A percentile compares a stretch with the other conserved stretches of the same genome.
Conservation (phyloP, 345 rosid genomes). For the Conringia planisiliqua region DNA sequence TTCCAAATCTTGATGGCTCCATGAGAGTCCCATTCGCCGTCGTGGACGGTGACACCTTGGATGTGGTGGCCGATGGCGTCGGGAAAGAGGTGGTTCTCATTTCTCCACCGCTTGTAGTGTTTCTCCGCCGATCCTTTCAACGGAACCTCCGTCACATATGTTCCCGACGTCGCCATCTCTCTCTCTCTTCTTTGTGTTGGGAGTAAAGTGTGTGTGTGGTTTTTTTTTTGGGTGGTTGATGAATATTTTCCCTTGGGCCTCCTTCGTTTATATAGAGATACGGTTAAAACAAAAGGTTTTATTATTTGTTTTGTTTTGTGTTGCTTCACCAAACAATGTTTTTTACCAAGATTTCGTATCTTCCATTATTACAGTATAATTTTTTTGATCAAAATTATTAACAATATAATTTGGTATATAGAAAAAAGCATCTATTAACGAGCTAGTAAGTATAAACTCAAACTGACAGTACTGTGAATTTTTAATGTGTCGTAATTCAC, state of each 20-base stretch:
- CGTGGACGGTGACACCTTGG: conserved; percentile 35
- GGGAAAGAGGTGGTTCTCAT: conserved; percentile 34
- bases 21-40: conserved; percentile 37
- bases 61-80: conserved; percentile 33
- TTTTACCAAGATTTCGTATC: neutral
- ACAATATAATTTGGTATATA: too few species aligned
- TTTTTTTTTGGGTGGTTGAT: neutral
- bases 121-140: conserved; percentile 37
- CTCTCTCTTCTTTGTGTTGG: neutral
- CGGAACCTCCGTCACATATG: conserved; percentile 36
- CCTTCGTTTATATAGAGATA: conserved; percentile 25
- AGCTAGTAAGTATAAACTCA: too few species aligned
- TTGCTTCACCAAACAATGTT: too few species aligned
- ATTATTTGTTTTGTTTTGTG: too few species aligned
- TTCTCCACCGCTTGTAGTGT: conserved; percentile 31
- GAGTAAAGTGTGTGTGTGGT: neutral
- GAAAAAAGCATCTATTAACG: too few species aligned
- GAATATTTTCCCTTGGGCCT: neutral
- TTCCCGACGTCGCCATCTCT: conserved; percentile 35
- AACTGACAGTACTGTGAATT: neutral
- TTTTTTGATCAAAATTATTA: too few species aligned
- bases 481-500: neutral
- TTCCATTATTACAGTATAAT: neutral
- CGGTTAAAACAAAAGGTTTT: neutral
- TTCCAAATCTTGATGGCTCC: conserved; percentile 38